Evolutionary conservation across 73 alveolate genomes (phyloP).

Genomic region (Paramecium sonneborni): DNA sequence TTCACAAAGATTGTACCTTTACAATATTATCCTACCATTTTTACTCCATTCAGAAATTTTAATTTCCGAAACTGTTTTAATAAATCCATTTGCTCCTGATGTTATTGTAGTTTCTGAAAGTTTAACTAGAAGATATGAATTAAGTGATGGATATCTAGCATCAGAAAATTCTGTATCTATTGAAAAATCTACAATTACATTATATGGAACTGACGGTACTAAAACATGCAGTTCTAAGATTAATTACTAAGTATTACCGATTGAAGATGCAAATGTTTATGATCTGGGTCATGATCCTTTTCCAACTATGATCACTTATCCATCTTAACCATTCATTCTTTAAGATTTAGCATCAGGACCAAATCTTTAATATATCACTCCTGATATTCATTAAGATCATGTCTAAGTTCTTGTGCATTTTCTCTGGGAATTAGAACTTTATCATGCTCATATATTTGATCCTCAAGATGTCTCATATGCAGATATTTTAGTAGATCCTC

Average conservation of each 20-base stretch:
- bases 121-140: neutral
- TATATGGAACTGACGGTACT: neutral
- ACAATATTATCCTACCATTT: neutral
- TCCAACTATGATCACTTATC: neutral
- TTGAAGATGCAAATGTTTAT: neutral
- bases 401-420: neutral
- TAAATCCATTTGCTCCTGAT: constrained; percentile 55
- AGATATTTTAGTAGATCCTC: constrained; percentile 8
- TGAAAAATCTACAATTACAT: neutral
- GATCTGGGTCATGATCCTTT: constrained; percentile 35
- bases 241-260: neutral
- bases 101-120: neutral
- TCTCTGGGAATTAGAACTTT: constrained; percentile 3
- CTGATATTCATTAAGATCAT: neutral
- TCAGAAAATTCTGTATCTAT: neutral
- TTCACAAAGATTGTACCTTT: neutral
- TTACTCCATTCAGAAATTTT: neutral
- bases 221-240: neutral
- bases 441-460: neutral
- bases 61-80: neutral
- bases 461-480: constrained; percentile 31
- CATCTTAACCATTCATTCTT: neutral
- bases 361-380: neutral
- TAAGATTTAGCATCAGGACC: constrained; percentile 36
- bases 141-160: constrained; percentile 2